Base-by-base conservation (phyloP, 2,329 filamentous ascomycete genomes). In the Colletotrichum sublineola region DNA sequence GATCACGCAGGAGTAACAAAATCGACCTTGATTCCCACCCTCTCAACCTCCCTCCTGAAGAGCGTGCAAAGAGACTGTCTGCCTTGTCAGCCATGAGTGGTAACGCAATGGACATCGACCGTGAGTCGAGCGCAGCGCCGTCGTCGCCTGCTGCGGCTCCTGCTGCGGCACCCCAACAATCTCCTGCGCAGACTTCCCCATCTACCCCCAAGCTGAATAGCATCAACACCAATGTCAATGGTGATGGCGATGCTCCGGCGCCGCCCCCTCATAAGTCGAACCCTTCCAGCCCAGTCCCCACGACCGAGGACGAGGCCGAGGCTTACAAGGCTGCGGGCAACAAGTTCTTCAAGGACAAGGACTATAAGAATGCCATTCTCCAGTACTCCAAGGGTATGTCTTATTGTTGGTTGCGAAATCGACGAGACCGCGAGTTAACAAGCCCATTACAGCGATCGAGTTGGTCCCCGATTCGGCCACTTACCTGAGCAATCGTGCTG, bases 291-390 rank as follows among this genome's bases (percentile, higher is more conserved):
- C 90, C 89, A 55, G 84, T 84, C 62, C 84, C 86, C 56, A 86
- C 83, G 46, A 81, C 86, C 33, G 82, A 84, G 53, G 93, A 96
- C 66, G 94, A 98, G 80, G 94, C 96, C 36, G 96, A 99, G 84
- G 88, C 91, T 15, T 97, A 92, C 89, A 99, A 99, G 87, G 90
- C 93, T 77, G 90, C 94, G 2, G 96, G 96, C 71, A 99, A 99
- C 85, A 96, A 96, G 79, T 96, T 94, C 80, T 99, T 98, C 89
- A 98, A 98, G 86, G 94, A 95, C 75, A 94, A 93, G 80, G 94
- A 98, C 79, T 99, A 96, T 82, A 85, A 87, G 73, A 92, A 93
- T 80, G 96, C 96, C 33, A 95, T 98, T 80, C 89, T 93, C 76
- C 94, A 98, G 82, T 99, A 98, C 82, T 94, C 93, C 77, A 97